Evolutionary conservation across 306 rosid species (phyloP).

Genomic region (Prosopis cineraria): DNA sequence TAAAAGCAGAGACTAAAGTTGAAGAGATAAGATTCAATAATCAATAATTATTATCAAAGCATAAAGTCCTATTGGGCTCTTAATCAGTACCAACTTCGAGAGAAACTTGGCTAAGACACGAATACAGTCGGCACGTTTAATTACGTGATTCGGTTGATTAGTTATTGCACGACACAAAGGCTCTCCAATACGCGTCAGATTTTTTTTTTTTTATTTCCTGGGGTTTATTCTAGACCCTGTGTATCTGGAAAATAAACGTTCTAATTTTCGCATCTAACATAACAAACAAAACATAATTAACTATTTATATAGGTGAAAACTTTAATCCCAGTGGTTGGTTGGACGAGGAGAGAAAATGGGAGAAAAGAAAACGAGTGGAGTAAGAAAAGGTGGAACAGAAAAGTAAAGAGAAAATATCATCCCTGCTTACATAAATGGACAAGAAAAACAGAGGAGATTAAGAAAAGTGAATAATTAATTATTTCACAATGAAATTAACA

Average conservation of each 20-base stretch:
- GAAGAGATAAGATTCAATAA: conserved; percentile 22
- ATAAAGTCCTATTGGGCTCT: background rate
- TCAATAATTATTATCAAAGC: conserved; percentile 19
- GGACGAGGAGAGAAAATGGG: too few species aligned
- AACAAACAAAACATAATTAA: background rate
- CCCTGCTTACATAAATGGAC: too few species aligned
- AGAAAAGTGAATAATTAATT: too few species aligned
- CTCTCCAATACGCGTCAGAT: too few species aligned
- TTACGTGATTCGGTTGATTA: background rate
- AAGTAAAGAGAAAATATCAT: too few species aligned
- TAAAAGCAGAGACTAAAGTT: background rate
- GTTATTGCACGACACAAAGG: too few species aligned
- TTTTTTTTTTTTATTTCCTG: background rate
- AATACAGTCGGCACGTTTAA: conserved; percentile 29
- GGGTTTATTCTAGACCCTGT: too few species aligned
- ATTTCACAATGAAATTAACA: too few species aligned
- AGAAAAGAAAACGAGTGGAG: too few species aligned
- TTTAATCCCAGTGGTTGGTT: too few species aligned
- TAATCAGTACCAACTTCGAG: background rate
- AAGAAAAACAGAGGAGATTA: too few species aligned
- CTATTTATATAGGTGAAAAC: background rate
- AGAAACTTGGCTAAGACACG: background rate
- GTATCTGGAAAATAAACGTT: background rate
- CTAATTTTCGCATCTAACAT: background rate
- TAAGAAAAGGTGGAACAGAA: too few species aligned